Evolutionary conservation across 352 stramenopile species (phyloP).

Genomic region (Globisporangium irregulare): DNA sequence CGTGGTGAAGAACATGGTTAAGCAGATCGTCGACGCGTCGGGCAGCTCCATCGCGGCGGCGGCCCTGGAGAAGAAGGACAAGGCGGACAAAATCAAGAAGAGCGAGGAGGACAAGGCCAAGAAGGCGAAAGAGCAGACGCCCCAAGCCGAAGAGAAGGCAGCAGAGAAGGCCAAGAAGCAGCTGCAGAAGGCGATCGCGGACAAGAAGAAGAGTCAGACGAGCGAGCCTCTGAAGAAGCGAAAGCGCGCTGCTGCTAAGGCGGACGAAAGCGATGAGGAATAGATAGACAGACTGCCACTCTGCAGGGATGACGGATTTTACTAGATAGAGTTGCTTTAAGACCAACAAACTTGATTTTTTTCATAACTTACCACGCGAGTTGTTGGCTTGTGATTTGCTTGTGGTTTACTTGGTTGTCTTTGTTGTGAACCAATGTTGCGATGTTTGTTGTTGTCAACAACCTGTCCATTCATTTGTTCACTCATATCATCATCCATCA

Average conservation of each 20-base stretch:
- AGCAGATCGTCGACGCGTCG: conserved; percentile 50
- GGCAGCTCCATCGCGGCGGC: conserved; percentile 4
- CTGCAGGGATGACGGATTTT: neutral
- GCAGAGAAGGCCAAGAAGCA: conserved; percentile 8
- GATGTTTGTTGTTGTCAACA: neutral
- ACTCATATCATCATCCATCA: neutral
- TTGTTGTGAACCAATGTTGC: neutral
- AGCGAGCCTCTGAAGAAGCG: conserved; percentile 44
- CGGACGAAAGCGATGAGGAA: conserved; percentile 25
- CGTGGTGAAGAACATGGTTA: conserved; percentile 71
- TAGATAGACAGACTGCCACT: conserved; percentile 15
- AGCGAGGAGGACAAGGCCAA: conserved; percentile 2
- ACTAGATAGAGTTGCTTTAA: conserved; percentile 18
- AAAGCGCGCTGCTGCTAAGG: conserved; percentile 30
- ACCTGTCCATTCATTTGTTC: neutral
- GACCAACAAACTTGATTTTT: conserved; percentile 13
- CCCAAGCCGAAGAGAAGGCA: conserved; percentile 13
- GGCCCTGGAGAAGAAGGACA: conserved; percentile 15
- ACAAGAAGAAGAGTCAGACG: conserved; percentile 16
- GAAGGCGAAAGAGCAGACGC: conserved; percentile 4
- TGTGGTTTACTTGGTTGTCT: neutral
- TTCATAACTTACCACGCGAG: conserved; percentile 7
- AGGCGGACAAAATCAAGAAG: conserved; percentile 10
- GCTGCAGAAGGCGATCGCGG: conserved; percentile 13
- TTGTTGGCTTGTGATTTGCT: neutral